Evolutionary conservation across 2,329 filamentous ascomycete species (phyloP), one percentile per base, ranked within the genome.

Genomic region (Macrophomina tecta): DNA sequence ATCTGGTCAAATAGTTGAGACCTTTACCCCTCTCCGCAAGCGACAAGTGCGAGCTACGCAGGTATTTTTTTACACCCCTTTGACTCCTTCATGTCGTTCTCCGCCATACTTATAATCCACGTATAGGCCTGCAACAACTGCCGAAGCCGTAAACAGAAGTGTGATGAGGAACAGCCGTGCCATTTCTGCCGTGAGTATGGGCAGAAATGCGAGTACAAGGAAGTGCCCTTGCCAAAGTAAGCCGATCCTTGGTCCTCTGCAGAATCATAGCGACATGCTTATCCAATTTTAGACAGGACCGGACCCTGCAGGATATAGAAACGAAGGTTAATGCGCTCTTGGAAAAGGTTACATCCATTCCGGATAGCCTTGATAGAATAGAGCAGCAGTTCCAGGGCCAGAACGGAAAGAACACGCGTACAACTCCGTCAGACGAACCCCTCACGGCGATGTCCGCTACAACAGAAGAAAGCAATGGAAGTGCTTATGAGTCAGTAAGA

Each of bases 201-300:
- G 70, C 85, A 93, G 38, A 85, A 89, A 64, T 99, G 95, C 82
- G 89, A 92, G 78, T 98, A 97, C 78, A 89, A 94, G 70, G 94
- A 97, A 74, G 91, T 95, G 5, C 91, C 93, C 28, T 93, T 93
- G 16, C 95, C 96, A 75, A 94, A 96, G 92, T 97, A 84, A 77
- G 90, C 69, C 69, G 60, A 51, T 52, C 5, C 8, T 32, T 34
- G 23, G 38, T 51, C 32, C 32, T 28, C 67, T 14, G 38, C n/a
- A 1, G 34, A 16, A 16, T 45, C 12, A 16, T 30, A n/a, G 36
- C 36, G 53, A 36, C 23, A 48, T 52, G 28, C 49, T 66, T 28
- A 58, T 73, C 71, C 82, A 76, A 85, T 82, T 70, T 81, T 83
- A 73, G 80, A 82, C 71, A 80, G 83, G 71, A 79, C 85, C 42